Evolutionary conservation across 2,329 filamentous ascomycete genomes (phyloP).

Genomic region (Pseudocercospora pini-densiflorae): DNA sequence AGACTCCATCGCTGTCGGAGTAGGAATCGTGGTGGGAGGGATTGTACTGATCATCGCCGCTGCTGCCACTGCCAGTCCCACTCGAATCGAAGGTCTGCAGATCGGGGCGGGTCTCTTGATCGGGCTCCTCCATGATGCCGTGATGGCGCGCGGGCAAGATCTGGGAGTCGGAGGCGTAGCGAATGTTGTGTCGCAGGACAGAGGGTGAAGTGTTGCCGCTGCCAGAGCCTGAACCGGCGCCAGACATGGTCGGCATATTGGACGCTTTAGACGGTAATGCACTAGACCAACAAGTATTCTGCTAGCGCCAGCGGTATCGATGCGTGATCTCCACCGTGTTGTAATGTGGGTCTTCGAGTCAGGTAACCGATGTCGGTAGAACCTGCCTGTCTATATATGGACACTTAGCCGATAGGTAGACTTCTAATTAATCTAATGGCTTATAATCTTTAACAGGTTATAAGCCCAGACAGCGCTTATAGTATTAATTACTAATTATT

Average conservation of each 20-base stretch:
- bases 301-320: neutral
- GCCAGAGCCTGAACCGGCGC: neutral
- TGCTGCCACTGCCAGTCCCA: constrained; percentile 37
- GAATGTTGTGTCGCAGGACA: constrained; percentile 25
- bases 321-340: neutral
- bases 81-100: constrained; percentile 39
- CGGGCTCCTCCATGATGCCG: constrained; percentile 41
- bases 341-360: neutral
- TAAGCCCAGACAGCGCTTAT: no score
- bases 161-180: constrained; percentile 29
- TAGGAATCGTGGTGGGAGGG: constrained; percentile 26
- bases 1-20: constrained; percentile 35
- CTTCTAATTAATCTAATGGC: neutral
- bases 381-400: neutral
- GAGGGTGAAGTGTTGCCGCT: constrained; percentile 10
- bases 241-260: constrained; percentile 3
- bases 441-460: neutral
- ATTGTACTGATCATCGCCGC: constrained; percentile 33
- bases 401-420: neutral
- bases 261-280: neutral
- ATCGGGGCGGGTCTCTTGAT: constrained; percentile 35
- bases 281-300: neutral
- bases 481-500: no score
- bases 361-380: neutral
- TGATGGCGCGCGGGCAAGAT: constrained; percentile 18